These are phyloP conservation scores for Rhododendron mucronatum DNA, from an alignment of 148 eudicot species.

Conservation along the genomic window DNA sequence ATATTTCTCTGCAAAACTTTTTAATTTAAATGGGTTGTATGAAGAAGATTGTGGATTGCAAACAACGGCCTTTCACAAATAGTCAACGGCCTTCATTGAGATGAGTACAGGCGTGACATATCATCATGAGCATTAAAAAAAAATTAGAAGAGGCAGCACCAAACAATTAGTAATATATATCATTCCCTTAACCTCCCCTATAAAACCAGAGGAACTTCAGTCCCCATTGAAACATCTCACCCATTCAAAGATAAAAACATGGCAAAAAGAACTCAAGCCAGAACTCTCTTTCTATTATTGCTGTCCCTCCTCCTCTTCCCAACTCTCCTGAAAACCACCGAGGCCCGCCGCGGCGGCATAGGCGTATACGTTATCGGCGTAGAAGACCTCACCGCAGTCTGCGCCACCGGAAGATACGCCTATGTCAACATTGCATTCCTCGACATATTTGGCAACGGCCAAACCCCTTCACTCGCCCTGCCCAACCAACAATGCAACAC, in stretches of 20 bases:
- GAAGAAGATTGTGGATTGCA: no score
- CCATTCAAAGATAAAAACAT: neutral
- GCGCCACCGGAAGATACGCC: conserved; percentile 48
- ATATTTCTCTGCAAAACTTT: no score
- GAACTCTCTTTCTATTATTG: conserved; percentile 9
- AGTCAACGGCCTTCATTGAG: no score
- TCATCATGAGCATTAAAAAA: no score
- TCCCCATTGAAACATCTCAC: neutral
- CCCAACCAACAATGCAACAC: conserved; percentile 56
- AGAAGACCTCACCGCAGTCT: conserved; percentile 42
- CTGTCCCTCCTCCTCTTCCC: neutral
- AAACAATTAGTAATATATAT: neutral
- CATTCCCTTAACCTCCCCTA: neutral
- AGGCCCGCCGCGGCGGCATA: conserved; percentile 27
- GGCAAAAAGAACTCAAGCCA: conserved; percentile 5
- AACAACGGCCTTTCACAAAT: no score
- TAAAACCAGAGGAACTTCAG: neutral
- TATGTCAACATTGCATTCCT: conserved; percentile 57
- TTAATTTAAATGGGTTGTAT: no score
- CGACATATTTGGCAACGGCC: conserved; percentile 47
- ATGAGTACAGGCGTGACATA: no score
- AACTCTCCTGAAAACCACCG: neutral
- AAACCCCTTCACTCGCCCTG: conserved; percentile 52
- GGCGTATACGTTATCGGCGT: conserved; percentile 46
- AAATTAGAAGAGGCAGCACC: neutral